Conservation (phyloP, 345 rosid genomes). For the Euphorbia lathyris region DNA sequence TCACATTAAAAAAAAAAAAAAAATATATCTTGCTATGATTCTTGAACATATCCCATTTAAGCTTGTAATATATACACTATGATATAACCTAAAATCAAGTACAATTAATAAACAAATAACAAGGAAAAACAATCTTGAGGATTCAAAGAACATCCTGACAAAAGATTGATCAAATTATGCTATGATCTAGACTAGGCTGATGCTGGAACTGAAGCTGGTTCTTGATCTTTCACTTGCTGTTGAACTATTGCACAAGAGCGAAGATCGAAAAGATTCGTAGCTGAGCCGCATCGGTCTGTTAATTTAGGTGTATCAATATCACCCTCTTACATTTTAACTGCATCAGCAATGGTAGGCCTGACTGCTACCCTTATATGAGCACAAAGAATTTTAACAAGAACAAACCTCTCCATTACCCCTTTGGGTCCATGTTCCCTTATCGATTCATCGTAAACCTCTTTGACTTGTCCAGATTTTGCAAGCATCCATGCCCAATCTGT, state of each 20-base stretch:
- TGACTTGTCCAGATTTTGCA: slow-evolving; percentile 37
- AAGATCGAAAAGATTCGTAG: slow-evolving; percentile 40
- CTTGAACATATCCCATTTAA: too few species aligned
- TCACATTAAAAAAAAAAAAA: too few species aligned
- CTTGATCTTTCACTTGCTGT: slow-evolving; percentile 18
- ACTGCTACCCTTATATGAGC: slow-evolving; percentile 61
- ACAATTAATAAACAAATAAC: not conserved
- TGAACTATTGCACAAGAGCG: slow-evolving; percentile 19
- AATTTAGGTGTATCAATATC: slow-evolving; percentile 55
- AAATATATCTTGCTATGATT: too few species aligned
- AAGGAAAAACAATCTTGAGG: not conserved
- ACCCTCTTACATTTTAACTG: slow-evolving; percentile 56
- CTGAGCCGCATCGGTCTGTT: slow-evolving; percentile 61
- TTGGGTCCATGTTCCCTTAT: slow-evolving; percentile 45
- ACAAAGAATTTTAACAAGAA: slow-evolving; percentile 57
- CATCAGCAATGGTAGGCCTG: slow-evolving; percentile 53
- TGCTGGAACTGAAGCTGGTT: slow-evolving; percentile 13
- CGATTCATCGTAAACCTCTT: slow-evolving; percentile 34
- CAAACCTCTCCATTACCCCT: slow-evolving; percentile 61
- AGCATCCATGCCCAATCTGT: slow-evolving; percentile 63
- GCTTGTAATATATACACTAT: not conserved
- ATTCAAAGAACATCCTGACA: not conserved
- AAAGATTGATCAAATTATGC: not conserved
- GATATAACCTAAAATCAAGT: not conserved
- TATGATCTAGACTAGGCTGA: not conserved